Conservation (phyloP, 768 basidiomycete genomes). For the Mycena haematopus region DNA sequence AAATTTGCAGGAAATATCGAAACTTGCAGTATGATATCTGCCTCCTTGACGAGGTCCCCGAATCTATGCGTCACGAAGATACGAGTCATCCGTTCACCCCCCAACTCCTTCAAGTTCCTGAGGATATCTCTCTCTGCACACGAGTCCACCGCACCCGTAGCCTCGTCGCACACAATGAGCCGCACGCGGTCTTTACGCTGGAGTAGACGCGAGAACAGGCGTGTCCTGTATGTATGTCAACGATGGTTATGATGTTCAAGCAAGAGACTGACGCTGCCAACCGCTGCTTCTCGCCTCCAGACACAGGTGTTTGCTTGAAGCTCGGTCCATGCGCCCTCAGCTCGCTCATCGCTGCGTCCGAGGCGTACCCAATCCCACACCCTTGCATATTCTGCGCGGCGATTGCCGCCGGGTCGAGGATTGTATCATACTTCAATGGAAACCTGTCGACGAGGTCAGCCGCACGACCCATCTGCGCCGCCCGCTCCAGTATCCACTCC, state of each 20-base stretch:
- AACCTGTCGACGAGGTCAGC: slow-evolving; percentile 47
- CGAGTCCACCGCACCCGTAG: slow-evolving; percentile 63
- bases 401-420: slow-evolving; percentile 41
- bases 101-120: slow-evolving; percentile 41
- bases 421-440: slow-evolving; percentile 43
- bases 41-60: slow-evolving; percentile 53
- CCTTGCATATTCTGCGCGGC: slow-evolving; percentile 39
- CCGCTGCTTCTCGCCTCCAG: slow-evolving; percentile 57
- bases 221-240: slow-evolving; percentile 11
- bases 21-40: slow-evolving; percentile 59
- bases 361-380: slow-evolving; percentile 36
- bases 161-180: slow-evolving; percentile 64
- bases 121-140: slow-evolving; percentile 58
- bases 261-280: slow-evolving; percentile 51
- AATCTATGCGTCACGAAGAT: slow-evolving; percentile 65
- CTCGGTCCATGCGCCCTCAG: slow-evolving; percentile 38
- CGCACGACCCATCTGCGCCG: slow-evolving; percentile 48
- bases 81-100: slow-evolving; percentile 55
- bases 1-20: slow-evolving; percentile 2
- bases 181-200: slow-evolving; percentile 48
- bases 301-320: slow-evolving; percentile 39
- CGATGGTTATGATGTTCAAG: neutral
- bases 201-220: slow-evolving; percentile 54
- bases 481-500: slow-evolving; percentile 37
- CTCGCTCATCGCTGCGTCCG: slow-evolving; percentile 39